Evolutionary conservation across 352 stramenopile species (phyloP), one percentile per base, ranked within the genome.

Genomic region (Lagenidium sp.): DNA sequence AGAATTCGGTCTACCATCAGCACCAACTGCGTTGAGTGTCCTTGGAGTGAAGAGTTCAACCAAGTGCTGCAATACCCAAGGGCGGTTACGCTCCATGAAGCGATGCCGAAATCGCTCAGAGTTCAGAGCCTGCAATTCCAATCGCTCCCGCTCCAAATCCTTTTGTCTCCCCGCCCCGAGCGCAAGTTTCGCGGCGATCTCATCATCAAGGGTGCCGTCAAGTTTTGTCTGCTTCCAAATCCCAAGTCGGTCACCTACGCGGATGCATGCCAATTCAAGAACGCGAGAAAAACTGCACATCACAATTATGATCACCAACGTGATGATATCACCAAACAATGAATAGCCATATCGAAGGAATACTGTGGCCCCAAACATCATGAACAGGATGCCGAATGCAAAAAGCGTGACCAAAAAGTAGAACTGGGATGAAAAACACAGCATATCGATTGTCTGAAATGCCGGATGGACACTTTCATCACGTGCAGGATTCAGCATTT

Each of bases 31-130:
- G 40, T 94, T 63, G 26, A 98, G 64, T 29, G 83, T 94, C 8
- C 92, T 65, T 11, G 95, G 94, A 21, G 95, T 98, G 40, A 99
- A 88, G 16, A 99, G 67, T 55, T 99, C 94, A 1, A 92, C 82
- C 13, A 98, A 67, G 62, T 98, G 95, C 50, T 98, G 90, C 13
- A 98, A 57, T 21, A 99, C 88, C 95, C 95, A 99, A 16, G 95
- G 94, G 0, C 89, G 71, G 63, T 98, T 99, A 36, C 93, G 85
- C 36, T 98, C 93, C 26, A 99, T 72, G 56, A 98, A 99, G 11
- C 95, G 80, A 50, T 98, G 92, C 10, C 94, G 76, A 60, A 99
- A 98, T 12, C 86, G 67, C 57, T 98, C 94, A 53, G 84, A 98
- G 65, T 99, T 98, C 50, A 99, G 75, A 16, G 92, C 94, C 40